phyloP scores from a whole-genome alignment of 2,329 filamentous ascomycete species.

The Colletotrichum sp. region DNA sequence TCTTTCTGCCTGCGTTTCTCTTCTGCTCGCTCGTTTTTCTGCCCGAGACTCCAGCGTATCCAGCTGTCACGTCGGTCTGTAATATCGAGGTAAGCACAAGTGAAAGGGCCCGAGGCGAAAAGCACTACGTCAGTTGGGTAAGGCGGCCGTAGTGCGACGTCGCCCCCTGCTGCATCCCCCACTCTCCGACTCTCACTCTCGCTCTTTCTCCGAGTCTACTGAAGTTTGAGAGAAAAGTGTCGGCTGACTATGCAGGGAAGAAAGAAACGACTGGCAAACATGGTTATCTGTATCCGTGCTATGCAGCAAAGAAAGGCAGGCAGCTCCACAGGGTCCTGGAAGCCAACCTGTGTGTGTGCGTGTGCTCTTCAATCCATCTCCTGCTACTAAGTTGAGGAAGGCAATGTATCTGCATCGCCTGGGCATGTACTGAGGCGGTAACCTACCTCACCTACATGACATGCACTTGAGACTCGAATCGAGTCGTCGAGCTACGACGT shows the following conservation, averaged over 20 bases:
- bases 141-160: slow-evolving; percentile 4
- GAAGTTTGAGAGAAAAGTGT: background rate
- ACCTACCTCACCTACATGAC: background rate
- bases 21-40: background rate
- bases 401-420: background rate
- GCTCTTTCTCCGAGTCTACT: slow-evolving; percentile 11
- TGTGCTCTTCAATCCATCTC: background rate
- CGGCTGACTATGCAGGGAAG: slow-evolving; percentile 1
- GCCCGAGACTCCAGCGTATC: background rate
- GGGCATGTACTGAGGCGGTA: background rate
- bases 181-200: slow-evolving; percentile 11
- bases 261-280: background rate
- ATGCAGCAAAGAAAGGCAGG: background rate
- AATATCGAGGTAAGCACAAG: background rate
- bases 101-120: background rate
- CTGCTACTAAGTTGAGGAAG: background rate
- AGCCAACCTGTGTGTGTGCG: background rate
- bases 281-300: background rate
- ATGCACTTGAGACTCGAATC: background rate
- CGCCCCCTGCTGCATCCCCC: slow-evolving; percentile 7
- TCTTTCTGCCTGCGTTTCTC: background rate
- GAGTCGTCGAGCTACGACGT: background rate
- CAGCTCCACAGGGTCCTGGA: background rate
- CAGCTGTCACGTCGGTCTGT: background rate
- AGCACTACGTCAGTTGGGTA: slow-evolving; percentile 12